Conservation (phyloP, 495 filamentous ascomycete species). For the Xylaria acuta region DNA sequence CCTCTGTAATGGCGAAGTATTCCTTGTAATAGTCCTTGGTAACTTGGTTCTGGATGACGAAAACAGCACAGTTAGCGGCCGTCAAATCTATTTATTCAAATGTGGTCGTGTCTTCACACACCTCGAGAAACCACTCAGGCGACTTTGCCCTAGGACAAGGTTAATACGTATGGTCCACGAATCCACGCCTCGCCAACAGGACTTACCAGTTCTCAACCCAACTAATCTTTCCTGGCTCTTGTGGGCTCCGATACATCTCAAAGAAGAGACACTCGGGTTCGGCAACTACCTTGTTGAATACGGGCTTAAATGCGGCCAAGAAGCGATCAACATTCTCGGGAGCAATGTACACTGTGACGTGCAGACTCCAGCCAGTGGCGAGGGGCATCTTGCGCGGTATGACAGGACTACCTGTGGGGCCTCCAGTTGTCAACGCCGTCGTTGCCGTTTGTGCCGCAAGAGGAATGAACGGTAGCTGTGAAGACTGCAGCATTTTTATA, state of each 20-base stretch:
- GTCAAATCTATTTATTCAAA: constrained; percentile 20
- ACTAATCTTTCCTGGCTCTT: constrained; percentile 50
- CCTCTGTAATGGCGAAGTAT: constrained; percentile 53
- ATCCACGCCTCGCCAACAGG: not conserved
- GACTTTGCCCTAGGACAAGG: constrained; percentile 40
- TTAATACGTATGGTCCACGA: constrained; percentile 18
- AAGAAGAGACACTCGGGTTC: constrained; percentile 59
- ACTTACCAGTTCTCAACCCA: constrained; percentile 56
- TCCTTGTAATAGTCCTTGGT: constrained; percentile 59
- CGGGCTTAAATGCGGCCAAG: constrained; percentile 46
- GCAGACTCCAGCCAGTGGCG: constrained; percentile 39
- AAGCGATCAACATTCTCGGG: constrained; percentile 51
- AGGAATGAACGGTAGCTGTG: constrained; percentile 21
- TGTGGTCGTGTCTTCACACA: not conserved
- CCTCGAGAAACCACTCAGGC: constrained; percentile 50
- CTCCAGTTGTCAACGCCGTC: constrained; percentile 6
- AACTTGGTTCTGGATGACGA: constrained; percentile 50
- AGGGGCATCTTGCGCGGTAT: constrained; percentile 25
- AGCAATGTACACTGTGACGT: constrained; percentile 52
- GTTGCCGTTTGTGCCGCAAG: not conserved
- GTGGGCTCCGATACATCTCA: constrained; percentile 50
- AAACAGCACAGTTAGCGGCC: not conserved
- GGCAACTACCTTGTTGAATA: constrained; percentile 50
- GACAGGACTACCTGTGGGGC: not conserved
- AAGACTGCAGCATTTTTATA: constrained; percentile 29